phyloP scores from a whole-genome alignment of 139 green algal species.

The Micractinium conductrix region DNA sequence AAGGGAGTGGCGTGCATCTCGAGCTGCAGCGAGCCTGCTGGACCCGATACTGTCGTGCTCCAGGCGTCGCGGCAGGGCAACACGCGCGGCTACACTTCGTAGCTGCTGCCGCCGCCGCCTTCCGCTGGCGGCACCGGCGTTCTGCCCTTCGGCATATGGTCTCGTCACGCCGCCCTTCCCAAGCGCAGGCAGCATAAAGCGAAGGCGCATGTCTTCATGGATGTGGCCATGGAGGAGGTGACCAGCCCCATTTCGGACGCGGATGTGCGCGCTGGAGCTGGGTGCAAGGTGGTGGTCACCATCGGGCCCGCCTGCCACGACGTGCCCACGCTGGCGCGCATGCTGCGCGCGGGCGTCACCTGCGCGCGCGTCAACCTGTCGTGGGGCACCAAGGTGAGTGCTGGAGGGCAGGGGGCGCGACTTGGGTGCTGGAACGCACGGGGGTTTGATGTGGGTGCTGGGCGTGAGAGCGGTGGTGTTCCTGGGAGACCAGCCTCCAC shows the following conservation, averaged over 20 bases:
- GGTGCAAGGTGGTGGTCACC: slow-evolving; percentile 72
- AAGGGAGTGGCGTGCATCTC: too few species aligned
- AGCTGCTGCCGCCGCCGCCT: neutral
- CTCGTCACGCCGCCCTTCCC: neutral
- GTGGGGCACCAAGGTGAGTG: slow-evolving; percentile 56
- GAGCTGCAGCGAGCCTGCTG: too few species aligned
- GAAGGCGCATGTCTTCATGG: slow-evolving; percentile 51
- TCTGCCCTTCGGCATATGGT: too few species aligned
- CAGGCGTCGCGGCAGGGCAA: too few species aligned
- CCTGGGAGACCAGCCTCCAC: too few species aligned
- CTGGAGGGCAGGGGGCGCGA: too few species aligned
- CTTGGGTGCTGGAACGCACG: too few species aligned
- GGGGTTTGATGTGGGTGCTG: too few species aligned
- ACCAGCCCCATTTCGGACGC: slow-evolving; percentile 26
- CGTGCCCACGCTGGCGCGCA: slow-evolving; percentile 63
- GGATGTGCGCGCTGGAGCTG: slow-evolving; percentile 24
- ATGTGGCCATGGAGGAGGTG: slow-evolving; percentile 43
- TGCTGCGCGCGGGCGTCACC: slow-evolving; percentile 79
- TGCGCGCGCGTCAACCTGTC: slow-evolving; percentile 82
- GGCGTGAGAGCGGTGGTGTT: too few species aligned
- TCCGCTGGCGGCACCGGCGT: neutral
- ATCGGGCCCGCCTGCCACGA: slow-evolving; percentile 70
- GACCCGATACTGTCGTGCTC: too few species aligned
- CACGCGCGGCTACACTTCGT: too few species aligned
- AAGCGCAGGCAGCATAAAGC: slow-evolving; percentile 20